These are phyloP conservation scores for Kitagawia praeruptora DNA, from an alignment of 129 eudicot genomes.

Conservation along the genomic window DNA sequence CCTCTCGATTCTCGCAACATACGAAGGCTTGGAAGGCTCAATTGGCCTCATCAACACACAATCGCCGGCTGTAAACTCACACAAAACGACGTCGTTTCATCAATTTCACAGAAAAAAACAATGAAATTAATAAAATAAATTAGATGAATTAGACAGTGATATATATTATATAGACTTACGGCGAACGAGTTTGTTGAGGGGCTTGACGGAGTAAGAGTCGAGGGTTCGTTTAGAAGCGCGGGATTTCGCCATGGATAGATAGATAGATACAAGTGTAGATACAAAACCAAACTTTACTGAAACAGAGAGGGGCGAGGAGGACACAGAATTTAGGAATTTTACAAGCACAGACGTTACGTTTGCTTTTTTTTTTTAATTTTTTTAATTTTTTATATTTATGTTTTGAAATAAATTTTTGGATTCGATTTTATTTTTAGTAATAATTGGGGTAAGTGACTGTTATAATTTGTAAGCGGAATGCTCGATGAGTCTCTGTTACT, in stretches of 20 bases:
- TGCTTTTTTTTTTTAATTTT: neutral
- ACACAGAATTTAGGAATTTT: neutral
- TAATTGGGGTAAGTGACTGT: no score
- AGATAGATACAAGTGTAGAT: neutral
- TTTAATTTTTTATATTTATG: neutral
- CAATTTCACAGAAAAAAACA: neutral
- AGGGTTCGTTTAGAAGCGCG: conserved; percentile 53
- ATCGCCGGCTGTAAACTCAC: conserved; percentile 50
- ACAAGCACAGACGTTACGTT: neutral
- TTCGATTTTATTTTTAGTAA: no score
- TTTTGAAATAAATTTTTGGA: neutral
- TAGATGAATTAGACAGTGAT: neutral
- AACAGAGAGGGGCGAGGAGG: neutral
- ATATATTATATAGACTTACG: conserved; percentile 21
- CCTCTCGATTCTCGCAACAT: conserved; percentile 64
- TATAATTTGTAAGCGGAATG: no score
- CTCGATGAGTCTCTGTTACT: no score
- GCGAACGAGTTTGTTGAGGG: conserved; percentile 47
- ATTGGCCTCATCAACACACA: conserved; percentile 85
- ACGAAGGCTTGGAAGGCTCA: conserved; percentile 71
- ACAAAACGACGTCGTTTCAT: neutral
- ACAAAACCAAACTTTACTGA: neutral
- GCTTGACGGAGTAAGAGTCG: conserved; percentile 64
- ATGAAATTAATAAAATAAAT: neutral
- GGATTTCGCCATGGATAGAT: conserved; percentile 61